Conservation (phyloP, 805 yeast genomes). For the Candida qinlingensis region DNA sequence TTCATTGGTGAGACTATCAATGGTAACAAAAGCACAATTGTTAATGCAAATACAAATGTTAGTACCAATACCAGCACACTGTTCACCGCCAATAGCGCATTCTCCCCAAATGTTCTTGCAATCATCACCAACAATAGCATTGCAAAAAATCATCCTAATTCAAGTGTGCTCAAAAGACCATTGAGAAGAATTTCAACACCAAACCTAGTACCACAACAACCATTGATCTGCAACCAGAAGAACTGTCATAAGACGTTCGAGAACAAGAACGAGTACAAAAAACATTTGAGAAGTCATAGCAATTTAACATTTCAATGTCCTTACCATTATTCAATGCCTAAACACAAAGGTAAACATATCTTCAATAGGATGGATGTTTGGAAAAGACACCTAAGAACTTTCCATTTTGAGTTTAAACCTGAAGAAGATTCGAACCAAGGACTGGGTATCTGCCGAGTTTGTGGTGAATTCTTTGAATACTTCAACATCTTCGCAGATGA, state of each 20-base stretch:
- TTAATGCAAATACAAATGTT: no score
- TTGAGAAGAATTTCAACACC: slow-evolving; percentile 2
- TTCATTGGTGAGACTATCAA: no score
- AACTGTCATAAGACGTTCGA: slow-evolving; percentile 3
- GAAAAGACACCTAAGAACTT: slow-evolving; percentile 64
- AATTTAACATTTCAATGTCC: slow-evolving; percentile 8
- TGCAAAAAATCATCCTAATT: background rate
- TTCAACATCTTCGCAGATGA: slow-evolving; percentile 37
- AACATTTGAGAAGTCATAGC: slow-evolving; percentile 7
- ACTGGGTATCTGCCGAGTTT: slow-evolving; percentile 60
- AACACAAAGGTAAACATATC: slow-evolving; percentile 74
- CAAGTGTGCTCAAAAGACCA: background rate
- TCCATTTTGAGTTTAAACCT: slow-evolving; percentile 40
- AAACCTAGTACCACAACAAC: background rate
- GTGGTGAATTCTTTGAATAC: slow-evolving; percentile 50
- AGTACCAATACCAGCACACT: no score
- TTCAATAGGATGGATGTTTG: slow-evolving; percentile 71
- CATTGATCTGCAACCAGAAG: slow-evolving; percentile 2
- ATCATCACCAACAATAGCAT: no score
- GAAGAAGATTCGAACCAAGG: slow-evolving; percentile 34
- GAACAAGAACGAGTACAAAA: slow-evolving; percentile 6
- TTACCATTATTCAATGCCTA: slow-evolving; percentile 21
- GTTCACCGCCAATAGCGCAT: no score
- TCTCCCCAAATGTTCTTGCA: no score
- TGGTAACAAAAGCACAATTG: no score